Evolutionary conservation across 139 green algal species (phyloP).

Genomic region (Volvox africanus): DNA sequence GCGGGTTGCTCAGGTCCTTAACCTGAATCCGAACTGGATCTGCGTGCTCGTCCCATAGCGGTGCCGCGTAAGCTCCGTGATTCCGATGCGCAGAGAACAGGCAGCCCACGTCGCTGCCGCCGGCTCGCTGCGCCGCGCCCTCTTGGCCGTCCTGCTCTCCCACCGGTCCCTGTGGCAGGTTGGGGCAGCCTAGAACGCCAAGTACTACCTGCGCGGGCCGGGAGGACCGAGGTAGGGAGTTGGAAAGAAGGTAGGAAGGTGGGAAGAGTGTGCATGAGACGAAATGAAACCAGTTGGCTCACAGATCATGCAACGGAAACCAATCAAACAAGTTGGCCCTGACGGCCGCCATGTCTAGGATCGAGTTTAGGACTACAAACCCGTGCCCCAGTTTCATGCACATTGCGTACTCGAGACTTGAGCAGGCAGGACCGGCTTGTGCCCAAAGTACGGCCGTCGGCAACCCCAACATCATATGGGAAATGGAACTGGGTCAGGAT

Average conservation of each 20-base stretch:
- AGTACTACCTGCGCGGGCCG: slow-evolving; percentile 66
- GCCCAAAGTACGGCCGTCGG: no score
- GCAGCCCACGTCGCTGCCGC: slow-evolving; percentile 60
- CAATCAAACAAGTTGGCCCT: no score
- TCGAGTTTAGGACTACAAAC: no score
- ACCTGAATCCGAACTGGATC: slow-evolving; percentile 53
- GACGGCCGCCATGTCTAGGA: no score
- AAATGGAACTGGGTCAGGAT: no score
- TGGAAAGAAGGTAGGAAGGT: background rate
- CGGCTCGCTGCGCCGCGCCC: background rate
- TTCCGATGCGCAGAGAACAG: slow-evolving; percentile 84
- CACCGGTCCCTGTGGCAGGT: slow-evolving; percentile 81
- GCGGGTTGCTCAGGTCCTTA: slow-evolving; percentile 40
- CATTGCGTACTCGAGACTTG: no score
- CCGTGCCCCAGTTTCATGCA: no score
- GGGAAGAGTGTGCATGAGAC: background rate
- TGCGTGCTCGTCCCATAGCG: slow-evolving; percentile 59
- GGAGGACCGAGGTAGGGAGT: background rate
- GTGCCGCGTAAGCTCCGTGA: slow-evolving; percentile 69
- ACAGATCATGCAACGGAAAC: no score
- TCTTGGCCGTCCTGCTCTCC: slow-evolving; percentile 26
- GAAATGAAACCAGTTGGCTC: no score
- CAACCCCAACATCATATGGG: no score
- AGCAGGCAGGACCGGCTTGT: no score
- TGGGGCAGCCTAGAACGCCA: slow-evolving; percentile 96